Evolutionary conservation across 305 asterid genomes (phyloP).

Genomic region (Striga hermonthica): DNA sequence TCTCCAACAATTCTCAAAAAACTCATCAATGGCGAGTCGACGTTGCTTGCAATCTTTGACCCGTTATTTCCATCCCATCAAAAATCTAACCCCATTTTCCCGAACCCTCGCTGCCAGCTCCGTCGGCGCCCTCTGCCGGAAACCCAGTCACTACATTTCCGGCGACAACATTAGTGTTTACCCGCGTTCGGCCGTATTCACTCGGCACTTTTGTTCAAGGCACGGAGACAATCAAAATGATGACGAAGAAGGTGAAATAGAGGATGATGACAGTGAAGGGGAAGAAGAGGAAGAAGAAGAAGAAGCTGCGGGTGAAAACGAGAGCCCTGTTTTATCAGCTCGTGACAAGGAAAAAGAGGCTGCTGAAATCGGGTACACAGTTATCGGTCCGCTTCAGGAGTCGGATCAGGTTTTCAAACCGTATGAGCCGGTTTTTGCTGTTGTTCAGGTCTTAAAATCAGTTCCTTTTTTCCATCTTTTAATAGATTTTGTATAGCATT

Average conservation of each 20-base stretch:
- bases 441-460: conserved; percentile 60
- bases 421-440: conserved; percentile 77
- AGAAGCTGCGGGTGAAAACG: conserved; percentile 27
- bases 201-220: conserved; percentile 43
- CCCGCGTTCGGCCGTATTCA: conserved; percentile 27
- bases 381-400: conserved; percentile 60
- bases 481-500: background rate
- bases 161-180: conserved; percentile 12
- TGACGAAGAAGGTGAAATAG: conserved; percentile 42
- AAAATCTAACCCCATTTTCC: conserved; percentile 36
- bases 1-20: conserved; percentile 5
- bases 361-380: conserved; percentile 79
- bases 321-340: conserved; percentile 39
- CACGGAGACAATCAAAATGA: conserved; percentile 34
- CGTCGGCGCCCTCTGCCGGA: conserved; percentile 30
- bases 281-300: conserved; percentile 31
- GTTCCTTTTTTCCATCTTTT: conserved; percentile 2
- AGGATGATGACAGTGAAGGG: conserved; percentile 37
- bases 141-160: conserved; percentile 24
- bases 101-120: conserved; percentile 31
- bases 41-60: conserved; percentile 50
- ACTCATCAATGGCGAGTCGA: conserved; percentile 66
- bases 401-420: conserved; percentile 62
- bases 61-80: conserved; percentile 43
- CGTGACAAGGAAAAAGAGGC: conserved; percentile 68